A percentile compares a stretch with the other conserved stretches of the same genome.
Conservation (phyloP, 2,329 filamentous ascomycete genomes). For the Fusarium anthophilum region DNA sequence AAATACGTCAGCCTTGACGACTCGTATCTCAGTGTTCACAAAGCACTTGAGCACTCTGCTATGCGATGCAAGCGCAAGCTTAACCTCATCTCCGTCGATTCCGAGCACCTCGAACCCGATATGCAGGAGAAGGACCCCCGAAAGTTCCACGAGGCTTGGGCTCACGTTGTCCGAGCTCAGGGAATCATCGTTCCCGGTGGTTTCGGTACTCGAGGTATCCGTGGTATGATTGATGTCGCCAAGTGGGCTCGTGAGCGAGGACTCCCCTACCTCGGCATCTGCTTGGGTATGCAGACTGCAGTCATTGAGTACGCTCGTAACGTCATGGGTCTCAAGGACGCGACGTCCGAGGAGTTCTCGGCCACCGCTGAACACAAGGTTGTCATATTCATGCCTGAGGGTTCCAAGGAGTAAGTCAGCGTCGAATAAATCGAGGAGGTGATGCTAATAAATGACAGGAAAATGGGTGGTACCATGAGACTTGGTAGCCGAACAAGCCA, state of each 20-base stretch:
- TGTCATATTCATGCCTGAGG: constrained; percentile 93
- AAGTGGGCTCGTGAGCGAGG: constrained; percentile 86
- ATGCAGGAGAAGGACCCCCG: constrained; percentile 70
- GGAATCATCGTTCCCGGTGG: constrained; percentile 71
- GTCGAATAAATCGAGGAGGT: neutral
- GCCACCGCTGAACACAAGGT: constrained; percentile 70
- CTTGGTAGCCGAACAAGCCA: constrained; percentile 78
- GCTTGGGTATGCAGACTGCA: constrained; percentile 91
- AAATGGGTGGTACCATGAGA: constrained; percentile 84
- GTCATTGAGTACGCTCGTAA: constrained; percentile 89
- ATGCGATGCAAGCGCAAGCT: constrained; percentile 87
- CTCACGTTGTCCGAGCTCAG: constrained; percentile 74
- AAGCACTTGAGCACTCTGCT: constrained; percentile 88
- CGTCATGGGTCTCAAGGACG: constrained; percentile 69
- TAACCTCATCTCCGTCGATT: constrained; percentile 84
- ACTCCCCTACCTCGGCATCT: constrained; percentile 87
- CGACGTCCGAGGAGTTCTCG: constrained; percentile 66
- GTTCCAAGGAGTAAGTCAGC: constrained; percentile 50
- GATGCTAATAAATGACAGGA: constrained; percentile 9
- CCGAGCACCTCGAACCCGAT: constrained; percentile 80
- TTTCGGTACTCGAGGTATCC: constrained; percentile 78
- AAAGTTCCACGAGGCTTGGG: constrained; percentile 87
- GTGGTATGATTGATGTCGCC: constrained; percentile 91
- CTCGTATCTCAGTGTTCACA: constrained; percentile 83
- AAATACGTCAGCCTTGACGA: constrained; percentile 91